Evolutionary conservation across 192 early-diverging fungal genomes (phyloP).

Genomic region (Mortierella hygrophila): DNA sequence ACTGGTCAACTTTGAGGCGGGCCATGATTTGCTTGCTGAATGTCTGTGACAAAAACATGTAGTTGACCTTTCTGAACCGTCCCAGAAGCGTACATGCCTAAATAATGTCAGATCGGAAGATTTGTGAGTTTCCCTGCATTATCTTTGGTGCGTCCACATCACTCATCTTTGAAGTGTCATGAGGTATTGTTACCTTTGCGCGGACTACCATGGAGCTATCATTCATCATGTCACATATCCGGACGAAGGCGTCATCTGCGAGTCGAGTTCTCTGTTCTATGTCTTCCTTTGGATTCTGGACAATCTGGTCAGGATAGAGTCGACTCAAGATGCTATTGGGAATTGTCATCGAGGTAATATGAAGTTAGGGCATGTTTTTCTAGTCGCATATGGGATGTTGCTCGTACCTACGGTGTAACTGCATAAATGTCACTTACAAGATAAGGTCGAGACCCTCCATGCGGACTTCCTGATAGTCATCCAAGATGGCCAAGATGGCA

Average conservation of each 20-base stretch:
- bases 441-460: slow-evolving; percentile 76
- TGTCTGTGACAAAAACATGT: slow-evolving; percentile 72
- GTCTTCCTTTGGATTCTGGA: slow-evolving; percentile 41
- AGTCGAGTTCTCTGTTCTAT: slow-evolving; percentile 51
- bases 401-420: neutral
- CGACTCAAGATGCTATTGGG: slow-evolving; percentile 60
- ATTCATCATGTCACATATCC: slow-evolving; percentile 87
- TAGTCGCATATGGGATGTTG: too few relatives aligned
- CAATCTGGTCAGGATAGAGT: slow-evolving; percentile 59
- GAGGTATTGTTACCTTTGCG: slow-evolving; percentile 62
- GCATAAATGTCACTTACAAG: slow-evolving; percentile 59
- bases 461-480: slow-evolving; percentile 82
- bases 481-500: slow-evolving; percentile 72
- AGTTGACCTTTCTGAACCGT: slow-evolving; percentile 72
- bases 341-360: too few relatives aligned
- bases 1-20: slow-evolving; percentile 62
- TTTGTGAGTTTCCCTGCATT: neutral
- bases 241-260: slow-evolving; percentile 83
- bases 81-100: slow-evolving; percentile 77
- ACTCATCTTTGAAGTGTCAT: too few relatives aligned
- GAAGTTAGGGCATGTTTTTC: too few relatives aligned
- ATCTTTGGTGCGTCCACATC: neutral
- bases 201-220: slow-evolving; percentile 78
- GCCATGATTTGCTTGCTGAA: slow-evolving; percentile 87
- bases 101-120: neutral